Percentiles rank a stretch among this genome's conserved stretches.
phyloP scores from a whole-genome alignment of 1,139 yeast genomes.

The Yamadazyma dushanensis region DNA sequence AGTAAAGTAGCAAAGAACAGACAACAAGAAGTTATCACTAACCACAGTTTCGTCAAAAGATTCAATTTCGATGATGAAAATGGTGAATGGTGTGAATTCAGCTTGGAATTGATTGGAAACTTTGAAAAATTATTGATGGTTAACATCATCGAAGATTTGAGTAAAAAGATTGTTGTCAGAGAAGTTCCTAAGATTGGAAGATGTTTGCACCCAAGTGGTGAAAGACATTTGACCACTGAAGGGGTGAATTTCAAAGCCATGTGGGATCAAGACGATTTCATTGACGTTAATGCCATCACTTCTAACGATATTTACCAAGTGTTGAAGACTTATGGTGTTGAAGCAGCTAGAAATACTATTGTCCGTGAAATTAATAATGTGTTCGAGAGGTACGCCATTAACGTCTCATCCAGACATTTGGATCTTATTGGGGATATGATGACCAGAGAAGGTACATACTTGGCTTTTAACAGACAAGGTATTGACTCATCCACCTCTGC shows the following conservation, averaged over 20 bases:
- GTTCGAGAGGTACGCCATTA: slow-evolving; percentile 93
- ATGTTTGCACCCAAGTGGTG: slow-evolving; percentile 73
- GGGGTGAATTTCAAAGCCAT: slow-evolving; percentile 97
- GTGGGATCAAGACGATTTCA: slow-evolving; percentile 97
- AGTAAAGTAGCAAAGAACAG: slow-evolving; percentile 74
- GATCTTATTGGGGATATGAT: slow-evolving; percentile 98
- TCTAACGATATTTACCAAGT: slow-evolving; percentile 95
- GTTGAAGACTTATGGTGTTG: slow-evolving; percentile 91
- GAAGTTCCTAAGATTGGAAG: slow-evolving; percentile 91
- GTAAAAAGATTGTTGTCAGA: slow-evolving; percentile 88
- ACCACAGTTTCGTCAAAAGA: slow-evolving; percentile 69
- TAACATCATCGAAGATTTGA: slow-evolving; percentile 88
- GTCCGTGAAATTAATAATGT: slow-evolving; percentile 95
- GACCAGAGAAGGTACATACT: slow-evolving; percentile 97
- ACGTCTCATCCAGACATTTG: slow-evolving; percentile 90
- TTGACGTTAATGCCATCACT: slow-evolving; percentile 82
- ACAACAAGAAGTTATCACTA: slow-evolving; percentile 75
- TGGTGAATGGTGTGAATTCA: slow-evolving; percentile 94
- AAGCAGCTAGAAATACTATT: slow-evolving; percentile 97
- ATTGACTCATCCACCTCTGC: slow-evolving; percentile 94
- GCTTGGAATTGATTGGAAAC: slow-evolving; percentile 72
- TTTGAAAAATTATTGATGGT: slow-evolving; percentile 96
- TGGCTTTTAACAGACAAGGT: slow-evolving; percentile 98
- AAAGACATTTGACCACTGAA: slow-evolving; percentile 85
- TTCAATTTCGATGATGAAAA: slow-evolving; percentile 86